Evolutionary conservation across 306 rosid genomes (phyloP).

Genomic region (Pterocarpus macrocarpus): DNA sequence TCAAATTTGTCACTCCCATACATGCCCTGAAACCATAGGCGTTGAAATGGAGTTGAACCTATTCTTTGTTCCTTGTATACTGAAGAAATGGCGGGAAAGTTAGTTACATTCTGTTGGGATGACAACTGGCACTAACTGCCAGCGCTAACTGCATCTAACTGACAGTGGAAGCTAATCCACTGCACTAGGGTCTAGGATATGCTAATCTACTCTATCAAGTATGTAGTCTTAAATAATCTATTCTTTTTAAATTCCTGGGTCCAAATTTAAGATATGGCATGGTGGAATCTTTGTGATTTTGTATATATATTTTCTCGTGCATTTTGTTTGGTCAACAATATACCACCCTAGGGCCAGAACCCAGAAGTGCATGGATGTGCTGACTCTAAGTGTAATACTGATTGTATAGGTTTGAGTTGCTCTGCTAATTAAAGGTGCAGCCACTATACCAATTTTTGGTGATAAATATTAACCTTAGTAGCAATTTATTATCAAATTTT

Average conservation of each 20-base stretch:
- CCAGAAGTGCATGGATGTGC: slow-evolving; percentile 34
- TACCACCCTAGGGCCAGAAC: slow-evolving; percentile 28
- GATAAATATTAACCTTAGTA: neutral
- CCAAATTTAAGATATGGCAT: slow-evolving; percentile 6
- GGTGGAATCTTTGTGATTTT: neutral
- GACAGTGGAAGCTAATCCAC: too few relatives aligned
- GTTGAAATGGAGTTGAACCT: too few relatives aligned
- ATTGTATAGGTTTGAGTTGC: slow-evolving; percentile 31
- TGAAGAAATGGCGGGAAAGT: too few relatives aligned
- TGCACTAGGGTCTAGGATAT: too few relatives aligned
- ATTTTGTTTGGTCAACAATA: slow-evolving; percentile 12
- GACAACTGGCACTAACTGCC: too few relatives aligned
- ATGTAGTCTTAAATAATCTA: slow-evolving; percentile 20
- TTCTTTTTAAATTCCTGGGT: neutral
- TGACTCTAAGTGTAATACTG: slow-evolving; percentile 22
- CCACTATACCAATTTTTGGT: slow-evolving; percentile 23
- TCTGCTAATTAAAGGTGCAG: slow-evolving; percentile 20
- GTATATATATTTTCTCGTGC: slow-evolving; percentile 36
- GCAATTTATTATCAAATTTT: slow-evolving; percentile 38
- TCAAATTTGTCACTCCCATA: too few relatives aligned
- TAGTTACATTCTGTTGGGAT: too few relatives aligned
- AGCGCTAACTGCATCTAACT: too few relatives aligned
- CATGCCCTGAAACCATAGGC: too few relatives aligned
- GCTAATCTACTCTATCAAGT: too few relatives aligned
- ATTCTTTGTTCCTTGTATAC: too few relatives aligned